These are phyloP conservation scores for Acorus calamus DNA, from an alignment of 106 monocot genomes.

Conservation along the genomic window DNA sequence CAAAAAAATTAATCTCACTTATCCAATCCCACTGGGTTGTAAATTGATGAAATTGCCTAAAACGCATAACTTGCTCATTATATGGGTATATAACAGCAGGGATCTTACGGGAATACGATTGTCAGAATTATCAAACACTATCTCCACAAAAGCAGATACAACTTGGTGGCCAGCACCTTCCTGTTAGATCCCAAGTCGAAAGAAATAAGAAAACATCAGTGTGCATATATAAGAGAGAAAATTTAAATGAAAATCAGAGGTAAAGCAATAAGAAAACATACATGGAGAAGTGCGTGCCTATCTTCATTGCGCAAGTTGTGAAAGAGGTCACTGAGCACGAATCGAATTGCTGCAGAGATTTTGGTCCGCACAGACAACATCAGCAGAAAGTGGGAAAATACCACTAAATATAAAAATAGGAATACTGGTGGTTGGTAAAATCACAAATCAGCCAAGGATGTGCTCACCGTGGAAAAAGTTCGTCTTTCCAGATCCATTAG, in stretches of 20 bases:
- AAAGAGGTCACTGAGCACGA: conserved; percentile 95
- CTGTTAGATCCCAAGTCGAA: conserved; percentile 19
- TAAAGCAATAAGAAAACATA: conserved; percentile 19
- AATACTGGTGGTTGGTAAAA: neutral
- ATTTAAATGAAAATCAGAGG: neutral
- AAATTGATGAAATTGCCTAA: no score
- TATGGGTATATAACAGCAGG: neutral
- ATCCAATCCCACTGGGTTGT: no score
- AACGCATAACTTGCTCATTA: no score
- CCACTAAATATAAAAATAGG: neutral
- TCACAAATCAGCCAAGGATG: neutral
- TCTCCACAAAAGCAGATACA: conserved; percentile 97
- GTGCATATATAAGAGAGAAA: neutral
- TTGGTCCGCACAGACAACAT: conserved; percentile 1
- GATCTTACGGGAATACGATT: conserved; percentile 85
- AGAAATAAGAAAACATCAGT: conserved; percentile 1
- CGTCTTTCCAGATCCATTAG: conserved; percentile 98
- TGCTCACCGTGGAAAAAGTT: conserved; percentile 94
- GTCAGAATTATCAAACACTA: conserved; percentile 96
- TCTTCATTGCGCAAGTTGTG: conserved; percentile 89
- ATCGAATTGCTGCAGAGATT: conserved; percentile 69
- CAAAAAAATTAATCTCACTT: no score
- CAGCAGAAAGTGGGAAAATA: conserved; percentile 3
- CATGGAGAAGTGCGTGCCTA: conserved; percentile 92
- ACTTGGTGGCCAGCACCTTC: conserved; percentile 96